phyloP scores from a whole-genome alignment of 176 grass and related monocot genomes.

The Cenchrus americanus region DNA sequence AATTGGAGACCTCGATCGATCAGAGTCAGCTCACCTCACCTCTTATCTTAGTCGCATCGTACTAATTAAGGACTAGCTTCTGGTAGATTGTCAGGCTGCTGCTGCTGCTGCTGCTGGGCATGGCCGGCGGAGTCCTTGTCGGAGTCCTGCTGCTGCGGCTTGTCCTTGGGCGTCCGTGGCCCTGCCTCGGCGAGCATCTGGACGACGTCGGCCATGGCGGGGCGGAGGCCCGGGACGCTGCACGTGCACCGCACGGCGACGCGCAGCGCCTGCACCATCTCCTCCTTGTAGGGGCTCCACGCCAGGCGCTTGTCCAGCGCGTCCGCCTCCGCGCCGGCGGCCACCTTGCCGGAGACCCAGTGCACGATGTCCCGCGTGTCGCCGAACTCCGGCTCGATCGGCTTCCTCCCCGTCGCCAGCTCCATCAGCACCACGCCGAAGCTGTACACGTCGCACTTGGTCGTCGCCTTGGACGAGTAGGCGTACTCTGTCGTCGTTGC shows the following conservation, averaged over 20 bases:
- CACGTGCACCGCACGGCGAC: constrained; percentile 81
- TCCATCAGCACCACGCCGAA: constrained; percentile 91
- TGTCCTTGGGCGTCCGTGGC: constrained; percentile 47
- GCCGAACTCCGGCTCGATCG: constrained; percentile 90
- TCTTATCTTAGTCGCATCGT: background rate
- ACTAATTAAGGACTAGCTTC: too few relatives aligned
- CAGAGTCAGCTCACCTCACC: background rate
- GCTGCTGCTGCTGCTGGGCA: background rate
- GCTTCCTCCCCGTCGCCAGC: constrained; percentile 84
- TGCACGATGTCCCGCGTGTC: constrained; percentile 86
- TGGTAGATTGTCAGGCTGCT: background rate
- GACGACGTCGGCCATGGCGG: constrained; percentile 93
- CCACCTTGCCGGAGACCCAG: constrained; percentile 79
- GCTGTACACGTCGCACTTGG: constrained; percentile 91
- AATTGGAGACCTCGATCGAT: background rate
- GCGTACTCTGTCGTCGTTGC: constrained; percentile 67
- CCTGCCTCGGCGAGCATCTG: constrained; percentile 77
- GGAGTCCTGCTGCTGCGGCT: background rate
- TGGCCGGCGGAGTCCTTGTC: background rate
- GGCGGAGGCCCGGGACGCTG: constrained; percentile 66
- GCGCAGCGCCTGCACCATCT: constrained; percentile 77
- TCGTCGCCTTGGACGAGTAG: constrained; percentile 84
- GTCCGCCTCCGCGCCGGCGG: constrained; percentile 44
- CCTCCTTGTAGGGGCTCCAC: constrained; percentile 83
- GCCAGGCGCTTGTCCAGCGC: constrained; percentile 68